These are phyloP conservation scores for Sequoia sempervirens DNA, from an alignment of 75 land plant genomes.

Conservation along the genomic window DNA sequence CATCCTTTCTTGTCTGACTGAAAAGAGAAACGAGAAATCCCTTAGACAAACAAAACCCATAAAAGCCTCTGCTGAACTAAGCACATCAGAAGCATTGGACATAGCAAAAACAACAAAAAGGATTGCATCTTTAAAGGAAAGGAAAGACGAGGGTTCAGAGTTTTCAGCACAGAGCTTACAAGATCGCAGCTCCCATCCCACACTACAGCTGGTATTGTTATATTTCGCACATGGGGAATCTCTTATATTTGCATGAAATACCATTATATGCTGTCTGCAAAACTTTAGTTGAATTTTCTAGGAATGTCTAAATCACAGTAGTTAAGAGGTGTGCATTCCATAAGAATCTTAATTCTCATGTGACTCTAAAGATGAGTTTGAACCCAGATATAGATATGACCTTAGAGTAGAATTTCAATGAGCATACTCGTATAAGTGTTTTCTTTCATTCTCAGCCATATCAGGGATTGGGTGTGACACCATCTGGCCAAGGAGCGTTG, in stretches of 20 bases:
- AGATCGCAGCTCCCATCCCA: neutral
- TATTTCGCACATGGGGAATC: neutral
- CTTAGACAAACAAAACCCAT: constrained; percentile 1
- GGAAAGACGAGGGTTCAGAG: neutral
- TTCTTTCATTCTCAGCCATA: constrained; percentile 23
- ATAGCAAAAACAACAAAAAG: neutral
- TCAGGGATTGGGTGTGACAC: constrained; percentile 49
- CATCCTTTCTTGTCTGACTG: constrained; percentile 57
- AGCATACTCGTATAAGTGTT: neutral
- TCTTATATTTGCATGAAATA: neutral
- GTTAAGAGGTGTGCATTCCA: constrained; percentile 2
- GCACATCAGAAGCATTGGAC: constrained; percentile 4
- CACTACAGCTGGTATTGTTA: neutral
- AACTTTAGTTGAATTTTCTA: neutral
- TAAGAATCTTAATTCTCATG: neutral
- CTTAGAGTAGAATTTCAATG: neutral
- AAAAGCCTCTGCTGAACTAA: neutral
- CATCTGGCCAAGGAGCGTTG: constrained; percentile 64
- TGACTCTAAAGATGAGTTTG: neutral
- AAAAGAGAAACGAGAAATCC: constrained; percentile 31
- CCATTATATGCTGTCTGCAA: neutral
- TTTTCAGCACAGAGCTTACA: neutral
- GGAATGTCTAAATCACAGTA: neutral
- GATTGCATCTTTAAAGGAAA: neutral
- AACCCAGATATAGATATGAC: neutral